Base-by-base conservation (phyloP, 2,329 filamentous ascomycete genomes). In the Davidsoniella neocaledoniae region DNA sequence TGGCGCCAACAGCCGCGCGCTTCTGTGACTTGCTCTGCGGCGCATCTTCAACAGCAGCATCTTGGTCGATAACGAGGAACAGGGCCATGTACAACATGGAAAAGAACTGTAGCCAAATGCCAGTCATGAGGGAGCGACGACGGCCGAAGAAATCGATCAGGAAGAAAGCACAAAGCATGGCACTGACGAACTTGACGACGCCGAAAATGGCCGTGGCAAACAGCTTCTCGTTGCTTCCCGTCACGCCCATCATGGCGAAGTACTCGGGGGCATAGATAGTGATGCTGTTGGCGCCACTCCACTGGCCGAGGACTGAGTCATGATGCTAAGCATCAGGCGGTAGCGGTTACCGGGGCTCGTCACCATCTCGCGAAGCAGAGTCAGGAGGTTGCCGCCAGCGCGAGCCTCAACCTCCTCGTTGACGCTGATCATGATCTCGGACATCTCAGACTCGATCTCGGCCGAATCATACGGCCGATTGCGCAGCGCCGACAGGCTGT, bases 91-190 rank as follows among this genome's bases (percentile, higher is more conserved):
- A 82, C 55, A 77, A 55, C 73, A 81, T 79, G 12, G 76, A 57
- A 8, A 81, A 60, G 14, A 70, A 68, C 60, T 82, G 78, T 1
- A 80, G 64, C 2, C 66, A 66, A 56, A 81, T 81, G 2, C 78
- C 78, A 0, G 71, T 61, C 16, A 79, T 67, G 0, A 82, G 68
- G 0, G 78, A 69, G 6, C 77, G 74, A 63, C 86, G 87, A 52
- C 84, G 79, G 4, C 84, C 84, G 55, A 88, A 79, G 49, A 82
- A 77, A 57, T 88, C 84, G 55, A 88, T 82, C 7, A 88, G 72
- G 71, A 88, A 86, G 48, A 87, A 70, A 0, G 83, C 83, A 60
- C 83, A 88, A 38, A 76, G 56, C 29, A 87, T 60, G 12, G 81
- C 76, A 0, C 79, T 72, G 5, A 75, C 60, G 49, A 88, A 74